Conservation (phyloP, 2,329 filamentous ascomycete species). For the Cadophora sp. region DNA sequence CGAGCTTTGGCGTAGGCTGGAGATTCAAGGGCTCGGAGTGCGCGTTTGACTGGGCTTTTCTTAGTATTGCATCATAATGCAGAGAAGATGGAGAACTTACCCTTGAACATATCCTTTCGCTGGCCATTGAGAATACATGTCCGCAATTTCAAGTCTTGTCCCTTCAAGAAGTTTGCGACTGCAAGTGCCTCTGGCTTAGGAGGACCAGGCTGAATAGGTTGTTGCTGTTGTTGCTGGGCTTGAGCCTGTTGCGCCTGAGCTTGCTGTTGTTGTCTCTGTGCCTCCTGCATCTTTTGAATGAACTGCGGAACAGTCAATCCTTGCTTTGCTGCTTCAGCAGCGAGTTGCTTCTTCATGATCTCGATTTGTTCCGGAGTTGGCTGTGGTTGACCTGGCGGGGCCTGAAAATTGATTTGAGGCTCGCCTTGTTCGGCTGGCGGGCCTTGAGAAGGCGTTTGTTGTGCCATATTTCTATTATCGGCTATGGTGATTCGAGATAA, state of each 20-base stretch:
- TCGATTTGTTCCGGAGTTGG: constrained; percentile 86
- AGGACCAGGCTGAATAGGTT: constrained; percentile 77
- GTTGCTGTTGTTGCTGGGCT: constrained; percentile 54
- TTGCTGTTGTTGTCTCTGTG: constrained; percentile 55
- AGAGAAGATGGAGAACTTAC: constrained; percentile 52
- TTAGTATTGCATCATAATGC: constrained; percentile 11
- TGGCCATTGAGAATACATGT: constrained; percentile 95
- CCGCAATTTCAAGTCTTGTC: constrained; percentile 85
- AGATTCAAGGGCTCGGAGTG: constrained; percentile 87
- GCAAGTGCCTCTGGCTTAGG: constrained; percentile 89
- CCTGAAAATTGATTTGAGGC: constrained; percentile 30
- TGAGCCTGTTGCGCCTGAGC: constrained; percentile 52
- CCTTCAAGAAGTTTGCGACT: constrained; percentile 84
- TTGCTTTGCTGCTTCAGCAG: constrained; percentile 80
- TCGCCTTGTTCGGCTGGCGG: constrained; percentile 31
- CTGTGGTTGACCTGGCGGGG: constrained; percentile 45
- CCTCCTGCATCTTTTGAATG: constrained; percentile 71
- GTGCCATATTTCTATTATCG: constrained; percentile 16
- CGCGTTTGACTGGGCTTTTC: constrained; percentile 79
- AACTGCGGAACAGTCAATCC: constrained; percentile 89
- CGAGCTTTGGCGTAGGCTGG: constrained; percentile 89
- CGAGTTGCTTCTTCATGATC: constrained; percentile 82
- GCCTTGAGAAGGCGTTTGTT: constrained; percentile 26
- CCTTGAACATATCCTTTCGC: constrained; percentile 97
- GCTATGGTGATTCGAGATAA: not conserved